Evolutionary conservation across 2,329 filamentous ascomycete genomes (phyloP).

Genomic region (Scleromitrula shiraiana): DNA sequence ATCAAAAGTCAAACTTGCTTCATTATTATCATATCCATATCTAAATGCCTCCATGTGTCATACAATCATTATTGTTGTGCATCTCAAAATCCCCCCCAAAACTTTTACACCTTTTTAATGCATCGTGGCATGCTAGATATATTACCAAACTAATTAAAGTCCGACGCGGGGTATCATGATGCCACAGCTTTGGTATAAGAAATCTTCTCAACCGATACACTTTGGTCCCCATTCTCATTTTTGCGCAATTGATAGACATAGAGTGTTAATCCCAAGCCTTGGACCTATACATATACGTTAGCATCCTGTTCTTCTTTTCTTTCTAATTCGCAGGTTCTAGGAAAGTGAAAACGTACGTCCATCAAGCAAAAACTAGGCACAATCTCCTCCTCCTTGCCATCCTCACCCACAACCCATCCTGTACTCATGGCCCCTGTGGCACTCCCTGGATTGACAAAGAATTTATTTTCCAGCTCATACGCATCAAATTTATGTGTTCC

Average conservation of each 20-base stretch:
- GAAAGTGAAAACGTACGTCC: slow-evolving; percentile 62
- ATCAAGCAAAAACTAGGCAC: slow-evolving; percentile 92
- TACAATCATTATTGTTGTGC: not conserved
- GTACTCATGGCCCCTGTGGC: slow-evolving; percentile 56
- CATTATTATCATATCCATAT: not conserved
- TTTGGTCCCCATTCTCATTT: slow-evolving; percentile 68
- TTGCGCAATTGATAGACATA: slow-evolving; percentile 88
- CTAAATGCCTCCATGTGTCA: not conserved
- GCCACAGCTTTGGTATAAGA: slow-evolving; percentile 68
- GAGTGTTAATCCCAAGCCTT: slow-evolving; percentile 90
- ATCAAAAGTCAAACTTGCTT: too few species aligned
- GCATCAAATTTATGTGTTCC: slow-evolving; percentile 62
- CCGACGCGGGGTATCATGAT: slow-evolving; percentile 20
- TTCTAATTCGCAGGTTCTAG: not conserved
- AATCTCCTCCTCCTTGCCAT: slow-evolving; percentile 71
- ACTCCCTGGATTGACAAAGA: slow-evolving; percentile 62
- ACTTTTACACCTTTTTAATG: not conserved
- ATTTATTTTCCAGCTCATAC: slow-evolving; percentile 68
- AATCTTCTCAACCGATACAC: slow-evolving; percentile 77
- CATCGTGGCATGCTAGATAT: not conserved
- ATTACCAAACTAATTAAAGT: not conserved
- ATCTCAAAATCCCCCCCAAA: not conserved
- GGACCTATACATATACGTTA: slow-evolving; percentile 50
- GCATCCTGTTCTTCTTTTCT: not conserved
- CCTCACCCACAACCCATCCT: slow-evolving; percentile 47